A percentile compares a stretch with the other conserved stretches of the same genome.
These are phyloP conservation scores for Stromatinia cepivora DNA, from an alignment of 2,329 filamentous ascomycete species.

Conservation along the genomic window DNA sequence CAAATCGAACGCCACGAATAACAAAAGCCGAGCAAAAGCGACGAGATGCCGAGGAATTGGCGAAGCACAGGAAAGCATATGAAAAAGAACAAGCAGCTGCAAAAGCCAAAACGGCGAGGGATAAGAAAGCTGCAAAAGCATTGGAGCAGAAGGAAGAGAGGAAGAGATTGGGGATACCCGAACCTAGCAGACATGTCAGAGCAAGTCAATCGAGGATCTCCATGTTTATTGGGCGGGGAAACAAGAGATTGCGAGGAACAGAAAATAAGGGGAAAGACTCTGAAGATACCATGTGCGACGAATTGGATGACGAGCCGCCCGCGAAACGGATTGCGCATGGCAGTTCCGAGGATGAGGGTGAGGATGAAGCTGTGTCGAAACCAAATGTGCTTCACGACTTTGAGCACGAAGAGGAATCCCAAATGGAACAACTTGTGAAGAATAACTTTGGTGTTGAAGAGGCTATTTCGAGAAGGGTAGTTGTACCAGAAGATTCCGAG, in stretches of 20 bases:
- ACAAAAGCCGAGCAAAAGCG: conserved; percentile 43
- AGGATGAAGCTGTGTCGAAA: background rate
- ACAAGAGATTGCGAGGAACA: conserved; percentile 33
- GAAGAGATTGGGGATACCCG: conserved; percentile 53
- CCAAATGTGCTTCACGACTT: background rate
- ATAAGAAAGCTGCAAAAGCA: conserved; percentile 58
- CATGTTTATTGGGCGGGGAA: conserved; percentile 47
- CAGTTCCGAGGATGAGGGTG: background rate
- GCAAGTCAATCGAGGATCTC: conserved; percentile 60
- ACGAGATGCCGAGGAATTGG: conserved; percentile 45
- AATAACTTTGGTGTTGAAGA: background rate
- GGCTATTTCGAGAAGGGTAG: conserved; percentile 16
- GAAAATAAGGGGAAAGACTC: conserved; percentile 30
- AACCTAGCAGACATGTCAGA: conserved; percentile 49
- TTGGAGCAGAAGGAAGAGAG: conserved; percentile 51
- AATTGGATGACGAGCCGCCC: background rate
- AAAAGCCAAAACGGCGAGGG: conserved; percentile 52
- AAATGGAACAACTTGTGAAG: conserved; percentile 10
- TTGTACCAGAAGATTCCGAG: conserved; percentile 32
- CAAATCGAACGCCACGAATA: conserved; percentile 45
- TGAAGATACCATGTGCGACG: conserved; percentile 23
- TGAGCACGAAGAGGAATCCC: background rate
- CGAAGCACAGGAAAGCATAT: conserved; percentile 50
- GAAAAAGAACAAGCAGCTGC: conserved; percentile 54
- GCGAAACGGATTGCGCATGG: background rate